Evolutionary conservation across 2,329 filamentous ascomycete species (phyloP).

Genomic region (Trichocomaceae sp.): DNA sequence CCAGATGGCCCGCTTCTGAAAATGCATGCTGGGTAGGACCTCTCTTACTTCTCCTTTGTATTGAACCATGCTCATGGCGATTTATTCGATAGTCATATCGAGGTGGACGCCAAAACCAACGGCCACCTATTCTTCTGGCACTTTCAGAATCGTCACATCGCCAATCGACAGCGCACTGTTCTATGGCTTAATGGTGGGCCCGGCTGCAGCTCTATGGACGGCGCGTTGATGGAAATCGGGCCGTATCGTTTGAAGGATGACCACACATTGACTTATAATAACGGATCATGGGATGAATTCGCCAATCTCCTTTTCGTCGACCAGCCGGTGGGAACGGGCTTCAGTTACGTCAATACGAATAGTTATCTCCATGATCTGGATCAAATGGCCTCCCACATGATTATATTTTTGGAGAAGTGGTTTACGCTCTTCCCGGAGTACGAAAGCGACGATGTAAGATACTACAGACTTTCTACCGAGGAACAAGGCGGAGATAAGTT

Average conservation of each 20-base stretch:
- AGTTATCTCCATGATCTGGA: conserved; percentile 77
- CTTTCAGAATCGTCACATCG: conserved; percentile 91
- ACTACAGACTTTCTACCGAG: background rate
- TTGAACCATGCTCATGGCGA: background rate
- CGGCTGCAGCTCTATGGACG: conserved; percentile 95
- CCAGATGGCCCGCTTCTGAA: conserved; percentile 74
- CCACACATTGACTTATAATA: conserved; percentile 66
- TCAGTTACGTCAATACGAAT: conserved; percentile 89
- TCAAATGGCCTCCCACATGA: conserved; percentile 83
- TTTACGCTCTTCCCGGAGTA: conserved; percentile 88
- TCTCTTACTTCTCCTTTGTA: background rate
- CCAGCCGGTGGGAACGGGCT: conserved; percentile 93
- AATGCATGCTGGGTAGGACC: conserved; percentile 88
- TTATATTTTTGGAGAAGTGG: conserved; percentile 85
- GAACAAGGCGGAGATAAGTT: background rate
- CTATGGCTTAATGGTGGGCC: conserved; percentile 97
- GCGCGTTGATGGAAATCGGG: conserved; percentile 91
- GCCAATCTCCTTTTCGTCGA: conserved; percentile 95
- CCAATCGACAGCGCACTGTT: conserved; percentile 80
- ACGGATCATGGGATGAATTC: conserved; percentile 98
- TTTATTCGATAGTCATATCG: conserved; percentile 64
- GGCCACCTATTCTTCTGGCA: conserved; percentile 99
- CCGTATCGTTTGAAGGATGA: conserved; percentile 80
- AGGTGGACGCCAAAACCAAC: conserved; percentile 75
- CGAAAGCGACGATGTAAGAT: conserved; percentile 77